Evolutionary conservation across 1,284 basidiomycete genomes (phyloP).

Genomic region (Cryptococcus sp.): DNA sequence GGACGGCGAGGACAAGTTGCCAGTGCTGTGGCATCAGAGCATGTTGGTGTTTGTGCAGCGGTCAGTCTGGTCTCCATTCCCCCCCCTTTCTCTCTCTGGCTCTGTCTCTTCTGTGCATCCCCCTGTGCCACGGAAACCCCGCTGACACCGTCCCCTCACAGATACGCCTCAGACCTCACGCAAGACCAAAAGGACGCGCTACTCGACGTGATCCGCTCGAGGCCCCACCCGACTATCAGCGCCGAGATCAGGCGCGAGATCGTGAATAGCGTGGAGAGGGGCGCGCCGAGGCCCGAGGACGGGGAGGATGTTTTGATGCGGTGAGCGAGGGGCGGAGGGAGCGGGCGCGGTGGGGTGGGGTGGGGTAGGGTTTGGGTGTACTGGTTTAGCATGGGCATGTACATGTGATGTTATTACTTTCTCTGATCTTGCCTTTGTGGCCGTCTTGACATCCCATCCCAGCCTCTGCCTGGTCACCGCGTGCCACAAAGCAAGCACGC

Average conservation of each 20-base stretch:
- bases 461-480: background rate
- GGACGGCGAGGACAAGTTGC: constrained; percentile 61
- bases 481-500: background rate
- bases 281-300: constrained; percentile 47
- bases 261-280: constrained; percentile 54
- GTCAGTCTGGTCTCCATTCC: constrained; percentile 52
- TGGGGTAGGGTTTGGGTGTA: background rate
- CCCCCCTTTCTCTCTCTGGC: background rate
- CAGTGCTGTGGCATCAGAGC: constrained; percentile 98
- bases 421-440: background rate
- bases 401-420: background rate
- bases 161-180: constrained; percentile 94
- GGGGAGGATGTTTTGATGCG: constrained; percentile 43
- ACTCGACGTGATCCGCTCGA: constrained; percentile 84
- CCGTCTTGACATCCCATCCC: background rate
- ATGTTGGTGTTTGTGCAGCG: constrained; percentile 91
- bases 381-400: background rate
- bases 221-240: constrained; percentile 83
- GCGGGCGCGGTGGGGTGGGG: no score
- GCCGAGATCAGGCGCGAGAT: constrained; percentile 85
- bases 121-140: background rate
- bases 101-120: background rate
- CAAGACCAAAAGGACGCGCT: constrained; percentile 97
- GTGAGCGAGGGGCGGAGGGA: constrained; percentile 11
- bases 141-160: constrained; percentile 39